Conservation (phyloP, 345 rosid genomes). For the Tarenaya hassleriana region DNA sequence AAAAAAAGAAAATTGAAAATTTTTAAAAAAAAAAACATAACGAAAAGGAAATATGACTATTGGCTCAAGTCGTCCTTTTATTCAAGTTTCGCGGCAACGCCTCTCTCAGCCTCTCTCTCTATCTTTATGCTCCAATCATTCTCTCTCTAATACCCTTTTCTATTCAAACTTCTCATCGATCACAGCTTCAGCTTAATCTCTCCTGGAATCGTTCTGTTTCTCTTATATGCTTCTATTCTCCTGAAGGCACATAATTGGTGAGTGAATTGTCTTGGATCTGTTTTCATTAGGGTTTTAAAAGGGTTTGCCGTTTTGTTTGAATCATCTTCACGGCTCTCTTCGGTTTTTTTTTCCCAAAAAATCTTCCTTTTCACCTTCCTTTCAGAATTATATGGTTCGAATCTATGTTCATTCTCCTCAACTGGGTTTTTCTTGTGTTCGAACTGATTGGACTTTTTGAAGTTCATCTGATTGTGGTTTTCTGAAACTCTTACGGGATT, state of each 20-base stretch:
- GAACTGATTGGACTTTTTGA: slow-evolving; percentile 8
- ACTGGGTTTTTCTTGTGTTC: slow-evolving; percentile 4
- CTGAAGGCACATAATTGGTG: slow-evolving; percentile 25
- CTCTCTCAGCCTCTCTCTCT: slow-evolving; percentile 22
- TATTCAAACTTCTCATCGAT: slow-evolving; percentile 22
- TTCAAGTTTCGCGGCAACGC: slow-evolving; percentile 95
- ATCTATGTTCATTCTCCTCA: neutral
- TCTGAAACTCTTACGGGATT: slow-evolving; percentile 3
- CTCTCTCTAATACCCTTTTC: slow-evolving; percentile 23
- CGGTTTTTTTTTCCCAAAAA: neutral
- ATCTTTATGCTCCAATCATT: slow-evolving; percentile 2
- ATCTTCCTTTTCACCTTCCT: neutral
- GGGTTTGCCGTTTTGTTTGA: slow-evolving; percentile 13
- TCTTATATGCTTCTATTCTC: slow-evolving; percentile 11
- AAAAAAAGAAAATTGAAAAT: neutral
- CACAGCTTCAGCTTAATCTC: slow-evolving; percentile 23
- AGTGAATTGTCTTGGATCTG: slow-evolving; percentile 31
- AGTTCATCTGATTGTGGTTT: slow-evolving; percentile 18
- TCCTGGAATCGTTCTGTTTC: neutral
- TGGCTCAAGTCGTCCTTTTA: slow-evolving; percentile 35
- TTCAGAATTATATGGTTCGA: neutral
- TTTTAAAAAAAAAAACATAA: neutral
- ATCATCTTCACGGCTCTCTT: neutral
- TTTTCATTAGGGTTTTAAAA: slow-evolving; percentile 41
- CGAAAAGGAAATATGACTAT: slow-evolving; percentile 5